Percentiles rank a stretch among this genome's conserved stretches.
phyloP scores from a whole-genome alignment of 2,329 filamentous ascomycete genomes.

The Acephala macrosclerotiorum region DNA sequence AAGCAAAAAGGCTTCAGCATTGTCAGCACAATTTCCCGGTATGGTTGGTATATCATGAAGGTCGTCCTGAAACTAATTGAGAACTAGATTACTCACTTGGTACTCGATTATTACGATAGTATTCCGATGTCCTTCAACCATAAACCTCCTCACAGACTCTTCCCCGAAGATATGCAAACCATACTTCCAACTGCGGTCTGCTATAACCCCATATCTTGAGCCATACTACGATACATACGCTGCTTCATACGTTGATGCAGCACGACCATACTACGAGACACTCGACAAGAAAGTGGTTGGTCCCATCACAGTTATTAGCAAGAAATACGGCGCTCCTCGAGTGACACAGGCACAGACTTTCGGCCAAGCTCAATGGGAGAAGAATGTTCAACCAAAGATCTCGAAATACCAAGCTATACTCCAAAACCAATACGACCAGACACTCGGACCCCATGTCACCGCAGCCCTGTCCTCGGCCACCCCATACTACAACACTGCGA shows the following conservation, averaged over 20 bases:
- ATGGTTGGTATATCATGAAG: slow-evolving; percentile 35
- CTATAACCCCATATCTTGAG: slow-evolving; percentile 75
- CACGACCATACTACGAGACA: slow-evolving; percentile 75
- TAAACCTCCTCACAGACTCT: slow-evolving; percentile 70
- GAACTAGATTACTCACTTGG: slow-evolving; percentile 78
- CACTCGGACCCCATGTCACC: slow-evolving; percentile 77
- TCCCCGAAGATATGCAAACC: slow-evolving; percentile 84
- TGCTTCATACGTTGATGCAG: slow-evolving; percentile 80
- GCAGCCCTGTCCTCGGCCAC: slow-evolving; percentile 62
- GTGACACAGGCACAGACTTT: slow-evolving; percentile 73
- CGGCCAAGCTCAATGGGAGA: slow-evolving; percentile 77
- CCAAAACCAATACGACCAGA: slow-evolving; percentile 71
- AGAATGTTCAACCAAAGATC: slow-evolving; percentile 78
- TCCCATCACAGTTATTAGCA: slow-evolving; percentile 71
- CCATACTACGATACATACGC: slow-evolving; percentile 89
- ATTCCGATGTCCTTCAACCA: slow-evolving; percentile 80
- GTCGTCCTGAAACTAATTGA: slow-evolving; percentile 19
- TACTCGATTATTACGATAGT: slow-evolving; percentile 82
- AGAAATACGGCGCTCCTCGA: slow-evolving; percentile 78
- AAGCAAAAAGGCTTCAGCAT: slow-evolving; percentile 44
- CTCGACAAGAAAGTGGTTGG: slow-evolving; percentile 70
- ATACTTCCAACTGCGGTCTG: slow-evolving; percentile 73
- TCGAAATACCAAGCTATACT: slow-evolving; percentile 67
- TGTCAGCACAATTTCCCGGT: slow-evolving; percentile 63
- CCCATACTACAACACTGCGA: slow-evolving; percentile 77